Percentiles rank a stretch among this genome's conserved stretches.
Evolutionary conservation across 1,284 basidiomycete species (phyloP).

Genomic region (Ustilago trichophora): DNA sequence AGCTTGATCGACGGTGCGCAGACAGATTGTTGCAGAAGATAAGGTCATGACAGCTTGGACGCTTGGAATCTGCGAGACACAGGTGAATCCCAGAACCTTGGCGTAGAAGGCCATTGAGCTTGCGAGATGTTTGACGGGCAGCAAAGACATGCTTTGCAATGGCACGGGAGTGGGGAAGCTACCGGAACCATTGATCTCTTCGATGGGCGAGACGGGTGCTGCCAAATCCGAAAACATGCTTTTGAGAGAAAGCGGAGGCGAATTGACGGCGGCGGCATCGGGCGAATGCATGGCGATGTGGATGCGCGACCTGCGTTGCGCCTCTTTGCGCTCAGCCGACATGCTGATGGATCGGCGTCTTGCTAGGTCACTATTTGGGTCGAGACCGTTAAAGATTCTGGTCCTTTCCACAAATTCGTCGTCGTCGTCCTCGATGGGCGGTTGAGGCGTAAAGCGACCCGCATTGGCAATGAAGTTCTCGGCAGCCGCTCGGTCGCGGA

Average conservation of each 20-base stretch:
- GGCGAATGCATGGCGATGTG: slow-evolving; percentile 16
- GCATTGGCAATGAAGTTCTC: slow-evolving; percentile 22
- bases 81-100: slow-evolving; percentile 29
- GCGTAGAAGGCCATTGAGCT: slow-evolving; percentile 32
- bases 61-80: slow-evolving; percentile 16
- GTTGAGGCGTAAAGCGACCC: slow-evolving; percentile 5
- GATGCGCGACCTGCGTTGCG: slow-evolving; percentile 29
- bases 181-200: slow-evolving; percentile 16
- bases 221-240: slow-evolving; percentile 5
- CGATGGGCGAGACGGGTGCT: slow-evolving; percentile 11
- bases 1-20: slow-evolving; percentile 20
- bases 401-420: slow-evolving; percentile 35
- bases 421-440: slow-evolving; percentile 11
- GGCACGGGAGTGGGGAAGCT: slow-evolving; percentile 4
- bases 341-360: slow-evolving; percentile 17
- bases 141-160: slow-evolving; percentile 22
- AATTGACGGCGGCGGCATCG: neutral
- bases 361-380: slow-evolving; percentile 22
- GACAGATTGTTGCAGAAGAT: slow-evolving; percentile 22
- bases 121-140: slow-evolving; percentile 29
- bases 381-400: slow-evolving; percentile 33
- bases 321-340: slow-evolving; percentile 23
- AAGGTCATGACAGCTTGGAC: slow-evolving; percentile 35
- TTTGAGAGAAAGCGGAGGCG: slow-evolving; percentile 11
- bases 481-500: slow-evolving; percentile 34